Base-by-base conservation (phyloP, 305 asterid species). In the Solanum hybrid region DNA sequence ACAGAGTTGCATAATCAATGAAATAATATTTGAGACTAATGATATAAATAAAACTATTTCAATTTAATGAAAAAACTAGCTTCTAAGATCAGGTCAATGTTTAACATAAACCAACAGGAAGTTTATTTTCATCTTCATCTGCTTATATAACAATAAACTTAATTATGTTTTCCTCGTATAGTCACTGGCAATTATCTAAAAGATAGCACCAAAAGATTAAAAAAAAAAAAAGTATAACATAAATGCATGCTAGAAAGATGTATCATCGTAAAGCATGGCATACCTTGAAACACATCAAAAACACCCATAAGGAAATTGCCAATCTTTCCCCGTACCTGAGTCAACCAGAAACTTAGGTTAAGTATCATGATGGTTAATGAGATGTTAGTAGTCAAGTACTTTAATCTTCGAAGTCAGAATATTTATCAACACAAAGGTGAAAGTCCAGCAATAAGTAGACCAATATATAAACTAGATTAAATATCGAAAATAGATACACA, bases 311-410 rank as follows among this genome's bases (percentile, higher is more conserved):
- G 91, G 90, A 96, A 95, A 88, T 96, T 94, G 32, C 95, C 94
- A 35, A 96, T 95, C 90, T 93, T 94, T 90, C 98, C 97, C 56
- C 97, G 90, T 40, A 95, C 98, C 98, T 96, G 97, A 91, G 87
- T 81, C 88, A 90, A 80, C 86, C 42, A 91, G 76, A 81, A 72
- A 79, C 90, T 88, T 81, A 89, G 87, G 56, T 35, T 69, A 34
- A 78, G 64, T 87, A 88, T 36, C 76, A 77, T 35, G 35, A 13
- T 73, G 38, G 36, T 7, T 66, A n/a, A 20, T 34, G 75, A 85
- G 22, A 85, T 82, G 72, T 82, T 27, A 56, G 76, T 56, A 20
- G 42, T 31, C 40, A 46, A 84, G 34, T 82, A 10, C n/a, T 51
- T 46, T 27, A 29, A 82, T 46, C 72, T 46, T 82, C 32, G 3